Evolutionary conservation across 1,139 yeast species (phyloP), one percentile per base, ranked within the genome.

Genomic region (Candida dubliniensis): DNA sequence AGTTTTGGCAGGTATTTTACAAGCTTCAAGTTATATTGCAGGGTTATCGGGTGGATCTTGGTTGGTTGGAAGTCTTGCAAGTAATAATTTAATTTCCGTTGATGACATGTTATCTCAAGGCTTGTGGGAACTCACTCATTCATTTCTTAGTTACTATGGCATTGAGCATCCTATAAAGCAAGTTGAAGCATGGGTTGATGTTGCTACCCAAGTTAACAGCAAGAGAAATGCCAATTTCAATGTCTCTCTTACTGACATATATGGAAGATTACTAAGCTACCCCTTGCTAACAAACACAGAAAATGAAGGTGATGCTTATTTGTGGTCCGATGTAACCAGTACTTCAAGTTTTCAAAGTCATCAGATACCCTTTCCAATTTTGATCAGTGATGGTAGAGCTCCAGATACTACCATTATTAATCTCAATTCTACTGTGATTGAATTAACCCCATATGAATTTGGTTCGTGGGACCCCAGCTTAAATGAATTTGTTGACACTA

Each of bases 381-480:
- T 72, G 4, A 54, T 71, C n/a, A 64, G 76, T 2, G 59, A 69
- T 44, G 76, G 76, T 1, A 58, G 77, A 50, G 62, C 64, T n/a
- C 76, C 76, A 6, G 66, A 62, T 1, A 58, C 71, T 2, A 41
- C 41, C 9, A 58, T 68, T 37, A 57, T 71, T 12, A 63, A 67
- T 47, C 58, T 56, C 29, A 72, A 73, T 50, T 66, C 75, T 3
- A 71, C 77, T 2, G 65, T 73, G 2, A 67, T 69, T 48, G 77
- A 73, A 48, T 54, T 71, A 26, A 63, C 57, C 38, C 77, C 78
- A 1, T 70, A 50, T 44, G 78, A 73, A 50, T 51, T 73, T 36
- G 78, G 78, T 0, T 66, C 74, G 1, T 72, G 76, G 75, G 77
- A 72, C 49, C 72, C 75, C 2, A 57, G 68, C 6, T 54, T 72